Evolutionary conservation across 441 rosid species (phyloP).

Genomic region (Viola pubescens): DNA sequence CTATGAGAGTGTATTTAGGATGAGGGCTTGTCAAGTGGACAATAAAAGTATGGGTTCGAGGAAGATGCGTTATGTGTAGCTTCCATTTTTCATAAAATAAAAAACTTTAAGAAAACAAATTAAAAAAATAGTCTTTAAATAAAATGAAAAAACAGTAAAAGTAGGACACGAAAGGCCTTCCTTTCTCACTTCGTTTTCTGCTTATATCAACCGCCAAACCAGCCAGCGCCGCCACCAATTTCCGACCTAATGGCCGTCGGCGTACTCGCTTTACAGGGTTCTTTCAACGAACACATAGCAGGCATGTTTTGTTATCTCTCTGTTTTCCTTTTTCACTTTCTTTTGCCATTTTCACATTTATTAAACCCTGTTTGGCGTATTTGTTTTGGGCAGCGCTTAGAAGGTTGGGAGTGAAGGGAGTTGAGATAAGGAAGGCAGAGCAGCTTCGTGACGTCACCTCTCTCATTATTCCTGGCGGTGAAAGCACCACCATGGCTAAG

Average conservation of each 20-base stretch:
- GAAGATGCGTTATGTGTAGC: no score
- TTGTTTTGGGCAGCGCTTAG: conserved; percentile 37
- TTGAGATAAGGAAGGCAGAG: conserved; percentile 79
- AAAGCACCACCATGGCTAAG: conserved; percentile 98
- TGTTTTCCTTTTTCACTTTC: neutral
- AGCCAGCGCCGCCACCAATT: neutral
- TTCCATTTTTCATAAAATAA: neutral
- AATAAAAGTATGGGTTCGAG: no score
- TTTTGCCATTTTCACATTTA: neutral
- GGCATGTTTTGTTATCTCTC: conserved; percentile 20
- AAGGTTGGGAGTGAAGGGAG: conserved; percentile 77
- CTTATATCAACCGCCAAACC: conserved; percentile 10
- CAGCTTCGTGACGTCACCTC: conserved; percentile 63
- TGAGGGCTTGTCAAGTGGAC: no score
- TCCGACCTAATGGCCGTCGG: conserved; percentile 43
- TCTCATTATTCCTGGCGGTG: conserved; percentile 93
- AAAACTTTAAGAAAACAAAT: neutral
- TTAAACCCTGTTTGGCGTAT: neutral
- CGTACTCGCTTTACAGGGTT: conserved; percentile 85
- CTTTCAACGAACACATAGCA: conserved; percentile 93
- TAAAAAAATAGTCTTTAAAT: neutral
- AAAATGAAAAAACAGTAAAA: neutral
- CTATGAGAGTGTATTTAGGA: no score
- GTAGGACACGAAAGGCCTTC: conserved; percentile 4
- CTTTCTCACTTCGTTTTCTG: conserved; percentile 7